Percentiles rank a stretch among this genome's conserved stretches.
Conservation (phyloP, 345 rosid genomes). For the Toxicodendron radicans region DNA sequence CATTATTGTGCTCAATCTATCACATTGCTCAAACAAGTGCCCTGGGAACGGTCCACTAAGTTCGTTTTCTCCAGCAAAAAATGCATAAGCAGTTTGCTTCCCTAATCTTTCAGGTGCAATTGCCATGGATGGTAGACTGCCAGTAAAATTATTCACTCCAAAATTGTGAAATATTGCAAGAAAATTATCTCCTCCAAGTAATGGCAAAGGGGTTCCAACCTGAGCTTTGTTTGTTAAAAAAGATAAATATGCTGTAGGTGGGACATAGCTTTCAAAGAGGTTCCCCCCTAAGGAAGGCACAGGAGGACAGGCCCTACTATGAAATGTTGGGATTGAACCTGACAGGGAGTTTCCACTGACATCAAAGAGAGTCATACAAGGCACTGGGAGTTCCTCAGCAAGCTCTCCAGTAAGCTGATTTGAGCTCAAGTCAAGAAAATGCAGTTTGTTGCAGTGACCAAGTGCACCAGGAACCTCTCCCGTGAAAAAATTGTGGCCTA, state of each 20-base stretch:
- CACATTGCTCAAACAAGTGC: conserved; percentile 44
- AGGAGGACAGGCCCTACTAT: conserved; percentile 44
- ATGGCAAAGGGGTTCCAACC: conserved; percentile 32
- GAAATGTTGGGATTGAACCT: conserved; percentile 69
- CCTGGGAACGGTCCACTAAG: conserved; percentile 54
- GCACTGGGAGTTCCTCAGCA: conserved; percentile 51
- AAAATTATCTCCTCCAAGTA: conserved; percentile 40
- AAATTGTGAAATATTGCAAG: conserved; percentile 61
- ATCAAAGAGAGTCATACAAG: conserved; percentile 85
- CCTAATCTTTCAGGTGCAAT: conserved; percentile 57
- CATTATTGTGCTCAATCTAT: conserved; percentile 35
- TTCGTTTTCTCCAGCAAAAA: conserved; percentile 55
- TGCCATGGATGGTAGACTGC: conserved; percentile 51
- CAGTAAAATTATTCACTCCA: conserved; percentile 72
- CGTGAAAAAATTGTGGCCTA: conserved; percentile 68
- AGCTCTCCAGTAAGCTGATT: conserved; percentile 69
- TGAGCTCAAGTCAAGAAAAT: conserved; percentile 67
- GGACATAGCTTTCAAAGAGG: conserved; percentile 32
- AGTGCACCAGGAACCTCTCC: conserved; percentile 58
- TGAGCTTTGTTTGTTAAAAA: conserved; percentile 49
- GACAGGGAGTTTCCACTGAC: conserved; percentile 64
- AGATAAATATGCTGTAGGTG: conserved; percentile 53
- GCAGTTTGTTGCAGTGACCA: conserved; percentile 60
- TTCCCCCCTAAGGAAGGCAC: conserved; percentile 34
- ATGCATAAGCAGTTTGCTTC: conserved; percentile 51